Percentiles rank a stretch among this genome's conserved stretches.
Evolutionary conservation across 805 yeast genomes (phyloP).

Genomic region (Priceomyces haplophilus): DNA sequence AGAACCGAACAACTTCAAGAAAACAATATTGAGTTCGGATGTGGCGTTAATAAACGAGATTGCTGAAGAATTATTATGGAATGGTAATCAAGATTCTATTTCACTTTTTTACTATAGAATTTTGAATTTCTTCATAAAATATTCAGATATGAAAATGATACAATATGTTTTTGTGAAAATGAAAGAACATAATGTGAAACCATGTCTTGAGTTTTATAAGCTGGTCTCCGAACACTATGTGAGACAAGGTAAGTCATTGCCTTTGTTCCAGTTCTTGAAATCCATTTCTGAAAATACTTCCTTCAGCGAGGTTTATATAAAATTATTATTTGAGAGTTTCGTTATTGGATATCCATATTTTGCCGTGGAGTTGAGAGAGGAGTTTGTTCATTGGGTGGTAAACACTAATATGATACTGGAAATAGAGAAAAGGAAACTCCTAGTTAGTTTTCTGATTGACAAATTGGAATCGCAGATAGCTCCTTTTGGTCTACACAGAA

Average conservation of each 20-base stretch:
- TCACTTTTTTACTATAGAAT: slow-evolving; percentile 26
- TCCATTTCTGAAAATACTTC: slow-evolving; percentile 12
- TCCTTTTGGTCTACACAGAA: slow-evolving; percentile 22
- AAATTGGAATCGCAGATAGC: slow-evolving; percentile 23
- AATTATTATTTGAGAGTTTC: slow-evolving; percentile 28
- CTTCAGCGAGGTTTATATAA: slow-evolving; percentile 23
- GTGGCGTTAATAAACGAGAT: slow-evolving; percentile 17
- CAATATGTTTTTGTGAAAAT: slow-evolving; percentile 24
- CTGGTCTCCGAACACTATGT: slow-evolving; percentile 26
- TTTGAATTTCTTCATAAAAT: slow-evolving; percentile 26
- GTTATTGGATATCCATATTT: slow-evolving; percentile 32
- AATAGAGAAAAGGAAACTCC: slow-evolving; percentile 12
- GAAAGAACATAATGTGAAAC: slow-evolving; percentile 20
- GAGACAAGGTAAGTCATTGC: slow-evolving; percentile 26
- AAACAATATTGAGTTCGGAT: slow-evolving; percentile 24
- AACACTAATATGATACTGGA: slow-evolving; percentile 6
- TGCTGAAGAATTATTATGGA: slow-evolving; percentile 9
- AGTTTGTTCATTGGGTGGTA: slow-evolving; percentile 14
- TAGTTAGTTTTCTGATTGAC: slow-evolving; percentile 14
- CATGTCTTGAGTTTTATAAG: slow-evolving; percentile 19
- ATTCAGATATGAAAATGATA: slow-evolving; percentile 25
- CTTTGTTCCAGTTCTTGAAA: slow-evolving; percentile 24
- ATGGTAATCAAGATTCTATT: slow-evolving; percentile 14
- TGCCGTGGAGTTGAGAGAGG: slow-evolving; percentile 20
- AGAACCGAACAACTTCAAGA: slow-evolving; percentile 23